Base-by-base conservation (phyloP, 2,329 filamentous ascomycete species). In the Hypoxylon sp. region DNA sequence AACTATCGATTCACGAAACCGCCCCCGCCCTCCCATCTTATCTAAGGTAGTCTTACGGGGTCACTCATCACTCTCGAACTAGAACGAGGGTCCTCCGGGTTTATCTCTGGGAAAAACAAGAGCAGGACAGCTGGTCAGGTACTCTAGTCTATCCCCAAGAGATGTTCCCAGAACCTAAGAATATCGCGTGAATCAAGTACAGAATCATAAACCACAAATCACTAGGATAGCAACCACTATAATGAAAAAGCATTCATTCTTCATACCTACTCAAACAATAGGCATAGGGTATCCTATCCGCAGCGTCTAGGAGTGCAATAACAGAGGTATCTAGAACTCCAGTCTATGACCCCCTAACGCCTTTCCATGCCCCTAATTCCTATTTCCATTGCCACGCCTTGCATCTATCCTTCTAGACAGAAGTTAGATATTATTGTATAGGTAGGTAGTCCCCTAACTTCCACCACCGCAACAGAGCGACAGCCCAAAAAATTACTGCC, bases 311-410 rank as follows among this genome's bases (percentile, higher is more conserved):
- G 38, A 21, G 38, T 11, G 13, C 34, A 14, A 53, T 28, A 43
- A 36, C 48, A 51, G 23, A 66, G 67, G 67, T 66, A 69, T 69
- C 63, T 50, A 58, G 41, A 55, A 49, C 50, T 36, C 43, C 30
- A 41, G 23, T 59, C 52, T 56, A 38, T 38, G 28, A n/a, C 41
- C 4, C 53, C 25, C 23, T 2, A 70, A 65, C 68, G 68, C 68
- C 68, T 28, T 38, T 58, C 66, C 32, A 62, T 65, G 56, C 59
- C 11, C 30, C 25, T 46, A n/a, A 28, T 55, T 3, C 14, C 13
- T 23, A 1, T 32, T 43, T 38, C 17, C 58, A 21, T 55, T 25
- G 19, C 21, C 25, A 14, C 32, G 9, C 28, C 38, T 23, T 11
- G 50, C 36, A 49, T 38, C n/a, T 51, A 45, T 50, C n/a, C 52